These are phyloP conservation scores for Sporothrix sp. DNA, from an alignment of 2,329 filamentous ascomycete genomes.

Conservation along the genomic window DNA sequence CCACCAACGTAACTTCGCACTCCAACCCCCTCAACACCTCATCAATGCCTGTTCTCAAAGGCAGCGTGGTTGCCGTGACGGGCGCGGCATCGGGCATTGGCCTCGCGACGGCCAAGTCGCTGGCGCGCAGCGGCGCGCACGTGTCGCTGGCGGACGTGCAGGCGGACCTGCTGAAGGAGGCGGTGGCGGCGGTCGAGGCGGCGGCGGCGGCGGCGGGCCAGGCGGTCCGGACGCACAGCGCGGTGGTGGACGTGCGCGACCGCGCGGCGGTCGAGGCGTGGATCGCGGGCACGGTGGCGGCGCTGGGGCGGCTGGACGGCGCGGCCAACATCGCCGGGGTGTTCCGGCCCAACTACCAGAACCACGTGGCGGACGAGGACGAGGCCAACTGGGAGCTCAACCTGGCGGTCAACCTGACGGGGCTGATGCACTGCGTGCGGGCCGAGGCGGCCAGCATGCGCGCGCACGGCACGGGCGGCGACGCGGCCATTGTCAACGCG, in stretches of 20 bases:
- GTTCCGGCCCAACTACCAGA: slow-evolving; percentile 33
- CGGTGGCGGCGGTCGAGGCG: background rate
- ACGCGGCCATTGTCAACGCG: slow-evolving; percentile 17
- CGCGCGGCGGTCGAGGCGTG: slow-evolving; percentile 37
- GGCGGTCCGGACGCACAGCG: background rate
- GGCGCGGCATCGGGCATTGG: slow-evolving; percentile 35
- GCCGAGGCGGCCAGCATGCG: slow-evolving; percentile 15
- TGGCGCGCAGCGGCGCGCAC: slow-evolving; percentile 31
- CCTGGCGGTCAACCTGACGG: slow-evolving; percentile 40
- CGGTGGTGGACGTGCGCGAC: slow-evolving; percentile 11
- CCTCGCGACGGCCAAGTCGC: slow-evolving; percentile 33
- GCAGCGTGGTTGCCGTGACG: slow-evolving; percentile 13
- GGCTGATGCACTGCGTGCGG: slow-evolving; percentile 43
- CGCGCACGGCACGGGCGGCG: slow-evolving; percentile 1
- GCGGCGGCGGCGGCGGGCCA: slow-evolving; percentile 6
- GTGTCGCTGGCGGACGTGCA: slow-evolving; percentile 38
- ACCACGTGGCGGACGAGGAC: slow-evolving; percentile 33
- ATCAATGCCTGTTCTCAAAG: slow-evolving; percentile 6
- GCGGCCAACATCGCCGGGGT: slow-evolving; percentile 46
- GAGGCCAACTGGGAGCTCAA: slow-evolving; percentile 40
- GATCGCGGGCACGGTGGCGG: slow-evolving; percentile 37
- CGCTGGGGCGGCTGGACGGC: slow-evolving; percentile 43
- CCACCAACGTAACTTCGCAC: too few relatives aligned
- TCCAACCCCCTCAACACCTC: too few relatives aligned
- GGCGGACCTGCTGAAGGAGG: slow-evolving; percentile 23